Percentiles rank a stretch among this genome's conserved stretches.
Conservation (phyloP, 129 eudicot genomes). For the Centaurea solstitialis region DNA sequence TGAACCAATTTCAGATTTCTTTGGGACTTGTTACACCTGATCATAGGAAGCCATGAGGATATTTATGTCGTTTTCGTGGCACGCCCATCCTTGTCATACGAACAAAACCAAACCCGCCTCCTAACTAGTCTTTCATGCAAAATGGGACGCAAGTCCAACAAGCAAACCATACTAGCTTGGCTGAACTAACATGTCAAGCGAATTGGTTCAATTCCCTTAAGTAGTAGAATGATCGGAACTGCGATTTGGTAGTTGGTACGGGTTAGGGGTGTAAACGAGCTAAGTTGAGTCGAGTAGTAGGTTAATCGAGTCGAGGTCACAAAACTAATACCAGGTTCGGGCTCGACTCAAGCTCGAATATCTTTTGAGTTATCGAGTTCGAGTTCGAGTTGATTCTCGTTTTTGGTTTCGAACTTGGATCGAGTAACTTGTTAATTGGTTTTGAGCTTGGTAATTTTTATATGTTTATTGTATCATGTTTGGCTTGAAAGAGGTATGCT, state of each 20-base stretch:
- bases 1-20: neutral
- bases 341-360: no score
- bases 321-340: no score
- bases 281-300: no score
- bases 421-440: no score
- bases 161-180: neutral
- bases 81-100: neutral
- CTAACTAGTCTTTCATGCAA: neutral
- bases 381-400: no score
- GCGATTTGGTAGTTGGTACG: neutral
- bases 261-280: neutral
- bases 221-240: slow-evolving; percentile 15
- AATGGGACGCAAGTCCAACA: neutral
- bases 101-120: neutral
- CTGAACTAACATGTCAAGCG: neutral
- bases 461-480: no score
- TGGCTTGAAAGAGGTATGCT: no score
- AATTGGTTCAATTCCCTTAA: neutral
- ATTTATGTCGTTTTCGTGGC: neutral
- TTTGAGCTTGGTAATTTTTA: no score
- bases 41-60: neutral
- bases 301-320: no score
- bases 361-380: no score
- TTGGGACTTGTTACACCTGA: slow-evolving; percentile 1
- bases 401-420: no score